Evolutionary conservation across 2,329 filamentous ascomycete genomes (phyloP).

Genomic region (Trichoderma sp.): DNA sequence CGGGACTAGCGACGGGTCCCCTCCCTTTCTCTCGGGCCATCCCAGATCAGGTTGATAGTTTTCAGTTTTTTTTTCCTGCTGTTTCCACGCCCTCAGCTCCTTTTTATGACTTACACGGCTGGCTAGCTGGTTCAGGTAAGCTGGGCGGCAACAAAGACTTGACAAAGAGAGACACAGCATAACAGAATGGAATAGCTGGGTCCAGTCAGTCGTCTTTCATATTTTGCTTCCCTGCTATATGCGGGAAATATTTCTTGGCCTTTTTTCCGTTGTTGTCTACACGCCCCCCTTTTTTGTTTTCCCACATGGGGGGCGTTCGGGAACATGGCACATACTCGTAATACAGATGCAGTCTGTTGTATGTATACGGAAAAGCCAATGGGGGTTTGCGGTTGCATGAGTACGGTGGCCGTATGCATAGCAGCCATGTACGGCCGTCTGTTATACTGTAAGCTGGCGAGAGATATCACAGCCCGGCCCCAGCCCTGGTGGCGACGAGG

Average conservation of each 20-base stretch:
- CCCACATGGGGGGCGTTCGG: background rate
- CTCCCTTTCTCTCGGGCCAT: background rate
- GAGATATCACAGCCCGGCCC: background rate
- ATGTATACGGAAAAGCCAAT: background rate
- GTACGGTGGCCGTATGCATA: background rate
- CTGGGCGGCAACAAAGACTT: background rate
- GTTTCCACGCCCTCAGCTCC: background rate
- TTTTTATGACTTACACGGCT: background rate
- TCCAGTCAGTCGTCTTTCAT: background rate
- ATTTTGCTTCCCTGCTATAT: background rate
- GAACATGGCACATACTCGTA: background rate
- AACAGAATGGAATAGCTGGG: background rate
- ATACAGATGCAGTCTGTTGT: background rate
- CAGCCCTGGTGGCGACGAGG: conserved; percentile 6
- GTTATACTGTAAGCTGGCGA: background rate
- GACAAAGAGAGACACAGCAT: background rate
- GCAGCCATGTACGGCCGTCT: background rate
- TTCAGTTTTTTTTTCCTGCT: background rate
- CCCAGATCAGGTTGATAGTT: conserved; percentile 19
- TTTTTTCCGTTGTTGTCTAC: background rate
- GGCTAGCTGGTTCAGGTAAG: conserved; percentile 13
- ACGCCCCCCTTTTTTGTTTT: background rate
- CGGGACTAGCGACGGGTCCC: background rate
- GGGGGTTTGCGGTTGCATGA: background rate
- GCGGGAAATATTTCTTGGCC: conserved; percentile 9